Percentiles rank a stretch among this genome's conserved stretches.
These are phyloP conservation scores for Xylariaceae sp. DNA, from an alignment of 2,329 filamentous ascomycete species.

Conservation along the genomic window DNA sequence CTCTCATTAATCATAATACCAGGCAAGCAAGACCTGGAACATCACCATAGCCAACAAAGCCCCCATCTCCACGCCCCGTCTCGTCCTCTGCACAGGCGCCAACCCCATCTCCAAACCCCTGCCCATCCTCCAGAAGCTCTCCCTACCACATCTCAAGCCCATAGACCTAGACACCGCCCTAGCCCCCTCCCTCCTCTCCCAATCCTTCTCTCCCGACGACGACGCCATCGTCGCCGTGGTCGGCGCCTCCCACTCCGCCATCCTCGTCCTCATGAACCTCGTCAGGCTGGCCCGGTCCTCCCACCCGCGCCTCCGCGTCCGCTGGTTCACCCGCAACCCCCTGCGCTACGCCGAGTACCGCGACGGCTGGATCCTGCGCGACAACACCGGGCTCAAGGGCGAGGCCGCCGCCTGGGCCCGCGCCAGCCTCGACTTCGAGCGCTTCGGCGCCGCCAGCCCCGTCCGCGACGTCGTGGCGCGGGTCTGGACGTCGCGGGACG, in stretches of 20 bases:
- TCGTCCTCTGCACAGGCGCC: conserved; percentile 58
- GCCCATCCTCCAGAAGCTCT: conserved; percentile 29
- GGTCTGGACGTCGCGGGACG: conserved; percentile 31
- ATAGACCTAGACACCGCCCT: conserved; percentile 53
- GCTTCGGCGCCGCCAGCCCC: conserved; percentile 35
- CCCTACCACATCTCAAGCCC: conserved; percentile 21
- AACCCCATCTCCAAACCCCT: conserved; percentile 40
- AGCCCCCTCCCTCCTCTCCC: conserved; percentile 44
- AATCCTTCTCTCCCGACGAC: conserved; percentile 31
- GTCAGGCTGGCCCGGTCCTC: conserved; percentile 46
- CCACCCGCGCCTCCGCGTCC: conserved; percentile 50
- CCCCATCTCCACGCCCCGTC: conserved; percentile 32
- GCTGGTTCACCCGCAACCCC: conserved; percentile 59
- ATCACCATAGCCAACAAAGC: conserved; percentile 10
- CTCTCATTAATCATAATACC: too few relatives aligned
- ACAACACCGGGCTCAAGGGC: conserved; percentile 64
- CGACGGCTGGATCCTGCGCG: conserved; percentile 60
- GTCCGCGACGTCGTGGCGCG: conserved; percentile 43
- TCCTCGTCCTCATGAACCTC: conserved; percentile 59
- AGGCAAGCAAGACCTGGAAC: conserved; percentile 6
- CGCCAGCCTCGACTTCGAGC: conserved; percentile 51
- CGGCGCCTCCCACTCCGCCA: conserved; percentile 59
- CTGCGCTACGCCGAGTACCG: conserved; percentile 58
- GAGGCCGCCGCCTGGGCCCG: conserved; percentile 55
- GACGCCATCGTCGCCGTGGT: conserved; percentile 49